A percentile compares a stretch with the other conserved stretches of the same genome.
phyloP scores from a whole-genome alignment of 1,284 basidiomycete species.

The Lentinula novae-zelandiae region DNA sequence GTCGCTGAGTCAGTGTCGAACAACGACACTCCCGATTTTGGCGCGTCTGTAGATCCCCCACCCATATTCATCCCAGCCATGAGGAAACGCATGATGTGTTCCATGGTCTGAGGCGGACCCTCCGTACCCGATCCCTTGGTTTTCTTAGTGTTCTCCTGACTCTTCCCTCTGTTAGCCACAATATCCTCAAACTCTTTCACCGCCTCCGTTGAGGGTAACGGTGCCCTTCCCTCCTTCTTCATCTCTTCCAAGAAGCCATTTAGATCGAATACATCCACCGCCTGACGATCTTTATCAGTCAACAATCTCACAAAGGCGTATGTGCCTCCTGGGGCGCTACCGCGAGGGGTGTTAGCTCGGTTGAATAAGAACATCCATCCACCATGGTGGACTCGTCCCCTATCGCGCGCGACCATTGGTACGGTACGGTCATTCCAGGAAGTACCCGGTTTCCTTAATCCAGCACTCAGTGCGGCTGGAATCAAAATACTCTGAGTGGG shows the following conservation, averaged over 20 bases:
- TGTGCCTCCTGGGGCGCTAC: neutral
- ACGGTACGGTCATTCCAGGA: neutral
- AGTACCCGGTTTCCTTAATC: neutral
- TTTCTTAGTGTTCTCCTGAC: no score
- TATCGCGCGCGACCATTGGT: neutral
- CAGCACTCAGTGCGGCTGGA: neutral
- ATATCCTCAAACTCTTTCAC: neutral
- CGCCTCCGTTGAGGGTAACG: neutral
- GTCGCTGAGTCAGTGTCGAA: no score
- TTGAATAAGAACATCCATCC: neutral
- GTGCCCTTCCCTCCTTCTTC: constrained; percentile 5
- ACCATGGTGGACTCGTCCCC: neutral
- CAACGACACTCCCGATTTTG: no score
- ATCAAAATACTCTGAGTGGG: neutral
- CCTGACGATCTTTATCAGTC: neutral
- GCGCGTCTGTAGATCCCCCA: no score
- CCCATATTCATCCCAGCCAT: neutral
- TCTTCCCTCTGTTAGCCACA: neutral
- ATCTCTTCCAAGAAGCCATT: constrained; percentile 1
- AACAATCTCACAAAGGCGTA: neutral
- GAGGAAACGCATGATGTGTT: neutral
- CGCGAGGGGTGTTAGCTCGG: neutral
- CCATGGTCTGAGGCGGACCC: neutral
- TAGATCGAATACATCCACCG: neutral
- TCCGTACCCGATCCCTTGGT: neutral